Conservation (phyloP, 306 rosid species). For the Cucurbita argyrosperma region DNA sequence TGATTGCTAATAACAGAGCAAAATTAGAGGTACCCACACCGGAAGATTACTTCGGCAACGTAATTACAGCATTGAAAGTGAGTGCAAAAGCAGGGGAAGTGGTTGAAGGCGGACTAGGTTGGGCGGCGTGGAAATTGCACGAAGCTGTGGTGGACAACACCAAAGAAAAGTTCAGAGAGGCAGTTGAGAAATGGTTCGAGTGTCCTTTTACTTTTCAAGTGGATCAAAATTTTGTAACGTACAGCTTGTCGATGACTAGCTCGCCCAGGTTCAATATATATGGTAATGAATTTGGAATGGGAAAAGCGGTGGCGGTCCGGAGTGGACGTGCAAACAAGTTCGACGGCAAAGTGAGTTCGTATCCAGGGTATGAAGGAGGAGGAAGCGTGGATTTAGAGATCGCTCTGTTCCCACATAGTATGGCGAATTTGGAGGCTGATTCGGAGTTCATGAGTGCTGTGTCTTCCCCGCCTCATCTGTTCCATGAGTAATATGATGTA, state of each 20-base stretch:
- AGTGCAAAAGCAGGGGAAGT: constrained; percentile 21
- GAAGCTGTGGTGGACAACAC: constrained; percentile 16
- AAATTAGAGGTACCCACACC: constrained; percentile 33
- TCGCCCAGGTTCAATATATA: constrained; percentile 50
- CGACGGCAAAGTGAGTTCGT: constrained; percentile 29
- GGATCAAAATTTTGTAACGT: not conserved
- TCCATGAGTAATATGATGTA: not conserved
- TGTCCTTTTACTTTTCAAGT: not conserved
- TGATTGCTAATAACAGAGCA: constrained; percentile 21
- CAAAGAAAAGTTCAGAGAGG: not conserved
- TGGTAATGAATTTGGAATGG: constrained; percentile 61
- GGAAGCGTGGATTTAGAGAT: constrained; percentile 54
- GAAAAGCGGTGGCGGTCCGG: constrained; percentile 32
- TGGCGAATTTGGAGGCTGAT: constrained; percentile 37
- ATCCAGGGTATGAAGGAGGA: constrained; percentile 21
- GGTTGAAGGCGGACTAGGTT: constrained; percentile 22
- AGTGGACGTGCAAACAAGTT: constrained; percentile 42
- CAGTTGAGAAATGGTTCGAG: constrained; percentile 12
- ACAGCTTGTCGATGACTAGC: constrained; percentile 3
- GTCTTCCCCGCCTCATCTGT: not conserved
- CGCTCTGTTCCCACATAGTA: constrained; percentile 15
- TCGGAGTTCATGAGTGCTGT: constrained; percentile 21
- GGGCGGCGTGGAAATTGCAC: constrained; percentile 46
- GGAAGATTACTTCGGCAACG: constrained; percentile 37
- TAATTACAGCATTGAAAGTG: not conserved